Percentiles rank a stretch among this genome's conserved stretches.
Conservation (phyloP, 2,329 filamentous ascomycete species). For the Neofusicoccum sp. region DNA sequence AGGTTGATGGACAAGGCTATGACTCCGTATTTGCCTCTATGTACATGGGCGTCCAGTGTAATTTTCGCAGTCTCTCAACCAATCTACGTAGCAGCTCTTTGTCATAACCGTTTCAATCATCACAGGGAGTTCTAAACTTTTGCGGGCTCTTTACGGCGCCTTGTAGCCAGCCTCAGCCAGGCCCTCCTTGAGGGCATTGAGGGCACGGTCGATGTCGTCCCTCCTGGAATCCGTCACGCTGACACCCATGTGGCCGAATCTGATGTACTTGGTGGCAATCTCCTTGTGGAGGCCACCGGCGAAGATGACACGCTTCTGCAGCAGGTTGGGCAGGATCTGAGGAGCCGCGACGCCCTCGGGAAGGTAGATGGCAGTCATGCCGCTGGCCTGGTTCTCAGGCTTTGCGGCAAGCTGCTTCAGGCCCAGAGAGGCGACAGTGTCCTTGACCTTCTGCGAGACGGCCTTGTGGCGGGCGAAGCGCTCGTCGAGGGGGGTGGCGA, state of each 20-base stretch:
- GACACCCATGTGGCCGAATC: constrained; percentile 97
- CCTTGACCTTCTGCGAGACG: constrained; percentile 82
- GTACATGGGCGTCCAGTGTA: background rate
- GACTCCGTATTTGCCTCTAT: background rate
- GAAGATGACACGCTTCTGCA: constrained; percentile 88
- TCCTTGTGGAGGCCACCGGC: constrained; percentile 95
- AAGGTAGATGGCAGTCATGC: constrained; percentile 97
- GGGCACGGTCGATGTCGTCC: constrained; percentile 78
- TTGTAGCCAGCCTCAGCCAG: constrained; percentile 71
- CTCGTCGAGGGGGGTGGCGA: constrained; percentile 74
- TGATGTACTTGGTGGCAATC: constrained; percentile 88
- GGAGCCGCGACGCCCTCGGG: constrained; percentile 78
- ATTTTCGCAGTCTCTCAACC: background rate
- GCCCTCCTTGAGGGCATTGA: constrained; percentile 72
- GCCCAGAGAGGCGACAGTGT: constrained; percentile 74
- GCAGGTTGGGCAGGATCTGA: constrained; percentile 78
- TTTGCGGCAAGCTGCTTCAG: constrained; percentile 82
- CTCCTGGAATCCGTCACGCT: constrained; percentile 79
- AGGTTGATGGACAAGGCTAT: background rate
- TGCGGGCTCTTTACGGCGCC: constrained; percentile 6
- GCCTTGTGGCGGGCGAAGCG: constrained; percentile 80
- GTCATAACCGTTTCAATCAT: background rate
- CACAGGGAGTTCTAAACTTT: background rate
- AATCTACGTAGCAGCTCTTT: background rate
- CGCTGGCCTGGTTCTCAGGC: constrained; percentile 88